phyloP scores from a whole-genome alignment of 352 stramenopile genomes.

The Peronospora destructor region DNA sequence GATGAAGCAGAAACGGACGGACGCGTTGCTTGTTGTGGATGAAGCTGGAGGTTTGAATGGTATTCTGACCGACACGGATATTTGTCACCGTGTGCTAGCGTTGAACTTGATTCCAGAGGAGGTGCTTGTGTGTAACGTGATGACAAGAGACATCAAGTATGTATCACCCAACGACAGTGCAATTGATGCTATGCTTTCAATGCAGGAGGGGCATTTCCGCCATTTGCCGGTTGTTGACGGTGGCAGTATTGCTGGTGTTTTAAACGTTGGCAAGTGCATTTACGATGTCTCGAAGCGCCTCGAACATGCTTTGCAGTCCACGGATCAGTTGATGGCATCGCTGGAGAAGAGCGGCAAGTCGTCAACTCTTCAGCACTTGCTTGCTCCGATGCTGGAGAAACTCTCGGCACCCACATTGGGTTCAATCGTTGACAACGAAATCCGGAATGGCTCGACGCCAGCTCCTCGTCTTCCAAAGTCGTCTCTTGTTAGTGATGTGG shows the following conservation, averaged over 20 bases:
- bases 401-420: slow-evolving; percentile 69
- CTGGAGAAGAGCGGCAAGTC: slow-evolving; percentile 68
- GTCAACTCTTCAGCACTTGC: slow-evolving; percentile 68
- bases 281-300: slow-evolving; percentile 97
- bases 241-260: slow-evolving; percentile 87
- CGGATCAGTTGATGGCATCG: slow-evolving; percentile 76
- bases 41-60: slow-evolving; percentile 80
- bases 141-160: slow-evolving; percentile 95
- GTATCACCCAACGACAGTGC: slow-evolving; percentile 90
- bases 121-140: slow-evolving; percentile 82
- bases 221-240: slow-evolving; percentile 93
- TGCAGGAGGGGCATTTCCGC: slow-evolving; percentile 96
- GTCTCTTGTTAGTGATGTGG: slow-evolving; percentile 71
- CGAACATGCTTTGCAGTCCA: slow-evolving; percentile 85
- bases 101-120: slow-evolving; percentile 68
- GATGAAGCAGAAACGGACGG: slow-evolving; percentile 89
- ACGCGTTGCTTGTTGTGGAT: slow-evolving; percentile 90
- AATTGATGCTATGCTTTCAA: slow-evolving; percentile 94
- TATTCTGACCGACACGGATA: slow-evolving; percentile 96
- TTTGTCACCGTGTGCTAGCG: slow-evolving; percentile 89
- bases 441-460: slow-evolving; percentile 29
- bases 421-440: slow-evolving; percentile 82
- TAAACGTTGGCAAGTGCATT: slow-evolving; percentile 98
- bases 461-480: slow-evolving; percentile 82
- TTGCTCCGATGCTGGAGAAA: slow-evolving; percentile 79